Base-by-base conservation (phyloP, 441 rosid genomes). In the Populus hybrid region DNA sequence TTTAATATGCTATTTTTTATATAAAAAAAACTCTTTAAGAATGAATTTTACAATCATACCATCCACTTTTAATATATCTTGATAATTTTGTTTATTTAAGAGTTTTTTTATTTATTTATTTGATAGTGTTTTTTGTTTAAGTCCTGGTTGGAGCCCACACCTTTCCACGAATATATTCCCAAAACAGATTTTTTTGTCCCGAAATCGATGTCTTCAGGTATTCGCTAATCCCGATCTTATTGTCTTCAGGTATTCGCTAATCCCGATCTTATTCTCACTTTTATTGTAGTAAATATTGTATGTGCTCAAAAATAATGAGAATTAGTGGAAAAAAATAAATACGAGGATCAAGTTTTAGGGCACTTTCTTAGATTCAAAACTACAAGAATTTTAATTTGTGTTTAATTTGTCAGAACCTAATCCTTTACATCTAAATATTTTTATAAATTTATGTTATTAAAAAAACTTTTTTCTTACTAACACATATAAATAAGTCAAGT, bases 21-120 rank as follows among this genome's bases (percentile, higher is more conserved):
- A 38, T 9, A 35, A 35, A 35, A 38, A 9, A 8, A 36, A 8
- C 40, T 36, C 40, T 12, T 28, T n/a, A 12, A 12, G 18, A 67
- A 12, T 28, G 70, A 1, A 74, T 40, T 23, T 77, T 76, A 78
- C 82, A 67, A 72, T 68, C 69, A 29, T 64, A 64, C 70, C 61
- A 20, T 81, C 64, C 50, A 68, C 69, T 67, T 79, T 68, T 73
- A 42, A 31, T 64, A 71, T 4, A 42, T 50, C 71, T 64, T 74
- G 21, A 26, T 64, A 64, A 50, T n/a, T 73, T 64, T 76, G 78
- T 28, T 74, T 42, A 65, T 45, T n/a, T 16, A 64, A 28, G 11
- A 29, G 36, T n/a, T n/a, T 0, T 26, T 69, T 1, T 42, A 24
- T 61, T 9, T 7, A 33, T 10, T 9, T 24, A 3, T 11, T 26